phyloP scores from a whole-genome alignment of 2,329 filamentous ascomycete genomes.

The Penicillium paneum region DNA sequence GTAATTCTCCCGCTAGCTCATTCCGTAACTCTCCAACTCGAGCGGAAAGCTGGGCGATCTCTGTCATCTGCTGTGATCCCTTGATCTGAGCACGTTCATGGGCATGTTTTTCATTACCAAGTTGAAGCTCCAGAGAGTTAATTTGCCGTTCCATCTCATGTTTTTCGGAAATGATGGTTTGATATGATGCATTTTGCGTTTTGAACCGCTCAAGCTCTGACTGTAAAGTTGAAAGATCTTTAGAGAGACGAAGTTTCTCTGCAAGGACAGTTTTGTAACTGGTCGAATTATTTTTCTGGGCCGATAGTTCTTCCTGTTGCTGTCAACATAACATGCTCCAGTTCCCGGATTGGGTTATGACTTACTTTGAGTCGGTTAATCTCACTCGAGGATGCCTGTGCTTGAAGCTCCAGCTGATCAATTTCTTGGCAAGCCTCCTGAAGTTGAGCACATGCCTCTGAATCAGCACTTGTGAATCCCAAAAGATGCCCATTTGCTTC shows the following conservation, averaged over 20 bases:
- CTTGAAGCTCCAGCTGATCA: slow-evolving; percentile 23
- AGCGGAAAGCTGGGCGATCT: slow-evolving; percentile 39
- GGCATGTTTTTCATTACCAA: slow-evolving; percentile 76
- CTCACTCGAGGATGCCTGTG: slow-evolving; percentile 53
- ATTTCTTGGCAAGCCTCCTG: slow-evolving; percentile 50
- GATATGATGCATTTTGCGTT: slow-evolving; percentile 58
- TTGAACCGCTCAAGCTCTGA: slow-evolving; percentile 62
- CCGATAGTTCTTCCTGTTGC: slow-evolving; percentile 65
- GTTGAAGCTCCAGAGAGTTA: slow-evolving; percentile 71
- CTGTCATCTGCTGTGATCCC: slow-evolving; percentile 37
- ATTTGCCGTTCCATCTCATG: slow-evolving; percentile 75
- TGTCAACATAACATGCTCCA: background rate
- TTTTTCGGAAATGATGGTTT: slow-evolving; percentile 72
- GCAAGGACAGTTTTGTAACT: slow-evolving; percentile 68
- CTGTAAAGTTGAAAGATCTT: slow-evolving; percentile 57
- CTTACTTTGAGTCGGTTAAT: slow-evolving; percentile 55
- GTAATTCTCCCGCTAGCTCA: slow-evolving; percentile 51
- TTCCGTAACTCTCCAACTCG: slow-evolving; percentile 49
- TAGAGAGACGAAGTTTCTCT: slow-evolving; percentile 61
- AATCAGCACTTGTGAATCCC: slow-evolving; percentile 45
- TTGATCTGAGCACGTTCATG: slow-evolving; percentile 55
- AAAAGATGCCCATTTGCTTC: slow-evolving; percentile 55
- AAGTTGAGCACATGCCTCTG: slow-evolving; percentile 47
- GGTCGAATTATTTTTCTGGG: slow-evolving; percentile 63
- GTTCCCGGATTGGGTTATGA: background rate